phyloP scores from a whole-genome alignment of 2,329 filamentous ascomycete genomes.

The Verticillium alfalfae region DNA sequence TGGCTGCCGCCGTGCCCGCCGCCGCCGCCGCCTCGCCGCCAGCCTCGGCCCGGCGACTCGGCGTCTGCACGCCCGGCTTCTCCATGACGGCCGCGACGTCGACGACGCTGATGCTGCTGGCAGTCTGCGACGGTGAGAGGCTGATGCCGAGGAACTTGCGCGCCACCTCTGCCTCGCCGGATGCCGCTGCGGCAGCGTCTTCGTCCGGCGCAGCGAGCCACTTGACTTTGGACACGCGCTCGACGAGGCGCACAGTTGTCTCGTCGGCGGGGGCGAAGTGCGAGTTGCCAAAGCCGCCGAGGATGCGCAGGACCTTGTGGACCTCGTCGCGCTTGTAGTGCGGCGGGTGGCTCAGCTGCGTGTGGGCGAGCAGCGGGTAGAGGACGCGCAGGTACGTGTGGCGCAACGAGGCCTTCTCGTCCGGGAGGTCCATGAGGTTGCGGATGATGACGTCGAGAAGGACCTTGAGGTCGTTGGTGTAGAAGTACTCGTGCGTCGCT shows the following conservation, averaged over 20 bases:
- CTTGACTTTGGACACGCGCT: slow-evolving; percentile 66
- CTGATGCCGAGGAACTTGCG: slow-evolving; percentile 66
- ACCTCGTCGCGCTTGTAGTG: slow-evolving; percentile 92
- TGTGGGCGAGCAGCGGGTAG: slow-evolving; percentile 84
- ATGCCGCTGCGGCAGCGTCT: slow-evolving; percentile 12
- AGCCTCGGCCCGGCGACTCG: slow-evolving; percentile 50
- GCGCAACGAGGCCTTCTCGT: slow-evolving; percentile 69
- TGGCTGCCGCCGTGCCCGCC: slow-evolving; percentile 21
- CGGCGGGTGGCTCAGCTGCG: slow-evolving; percentile 78
- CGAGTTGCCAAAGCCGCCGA: slow-evolving; percentile 59
- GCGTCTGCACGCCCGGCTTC: slow-evolving; percentile 77
- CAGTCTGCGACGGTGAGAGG: slow-evolving; percentile 57
- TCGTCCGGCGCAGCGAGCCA: slow-evolving; percentile 51
- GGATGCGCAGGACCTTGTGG: slow-evolving; percentile 65
- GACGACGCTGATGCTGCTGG: slow-evolving; percentile 68
- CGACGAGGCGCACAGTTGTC: slow-evolving; percentile 71
- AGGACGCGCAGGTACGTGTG: slow-evolving; percentile 94
- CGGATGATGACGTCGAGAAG: slow-evolving; percentile 93
- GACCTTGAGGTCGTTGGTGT: slow-evolving; percentile 93
- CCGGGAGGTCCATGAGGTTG: slow-evolving; percentile 91
- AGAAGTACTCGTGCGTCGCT: slow-evolving; percentile 95
- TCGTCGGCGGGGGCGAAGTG: slow-evolving; percentile 80
- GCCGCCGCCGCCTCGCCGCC: slow-evolving; percentile 15
- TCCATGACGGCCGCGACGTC: slow-evolving; percentile 77
- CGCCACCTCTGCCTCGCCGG: slow-evolving; percentile 41